These are phyloP conservation scores for Nitzschia sp. DNA, from an alignment of 108 stramenopile species.

Conservation along the genomic window DNA sequence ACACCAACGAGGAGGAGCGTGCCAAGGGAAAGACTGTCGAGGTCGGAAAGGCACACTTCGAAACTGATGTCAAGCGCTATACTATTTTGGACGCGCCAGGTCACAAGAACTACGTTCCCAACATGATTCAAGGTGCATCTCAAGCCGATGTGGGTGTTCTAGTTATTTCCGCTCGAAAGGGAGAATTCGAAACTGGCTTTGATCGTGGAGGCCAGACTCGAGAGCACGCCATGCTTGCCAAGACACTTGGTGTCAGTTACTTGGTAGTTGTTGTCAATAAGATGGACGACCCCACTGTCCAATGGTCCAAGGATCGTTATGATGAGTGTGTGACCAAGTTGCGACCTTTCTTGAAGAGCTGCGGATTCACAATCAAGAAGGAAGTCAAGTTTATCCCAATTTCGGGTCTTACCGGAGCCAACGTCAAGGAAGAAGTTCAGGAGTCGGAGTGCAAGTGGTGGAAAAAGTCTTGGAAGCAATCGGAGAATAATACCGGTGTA, in stretches of 20 bases:
- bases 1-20: conserved; percentile 98
- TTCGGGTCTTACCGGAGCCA: conserved; percentile 93
- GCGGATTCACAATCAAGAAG: conserved; percentile 95
- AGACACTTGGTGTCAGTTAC: conserved; percentile 95
- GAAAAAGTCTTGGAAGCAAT: conserved; percentile 63
- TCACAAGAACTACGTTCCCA: conserved; percentile 99
- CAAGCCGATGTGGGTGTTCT: conserved; percentile 98
- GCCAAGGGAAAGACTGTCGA: conserved; percentile 99
- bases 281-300: conserved; percentile 99
- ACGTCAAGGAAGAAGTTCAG: conserved; percentile 93
- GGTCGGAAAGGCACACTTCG: conserved; percentile 97
- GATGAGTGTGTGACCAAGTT: conserved; percentile 95
- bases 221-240: conserved; percentile 98
- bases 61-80: conserved; percentile 92
- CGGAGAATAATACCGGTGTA: conserved; percentile 87
- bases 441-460: conserved; percentile 90
- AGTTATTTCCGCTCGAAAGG: conserved; percentile 98
- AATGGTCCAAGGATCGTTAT: conserved; percentile 92
- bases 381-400: conserved; percentile 99
- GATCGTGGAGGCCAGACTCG: conserved; percentile 98
- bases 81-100: conserved; percentile 99
- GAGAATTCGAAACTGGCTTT: conserved; percentile 99
- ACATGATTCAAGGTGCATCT: conserved; percentile 98
- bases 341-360: conserved; percentile 93
- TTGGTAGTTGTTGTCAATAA: conserved; percentile 99